A percentile compares a stretch with the other conserved stretches of the same genome.
Conservation (phyloP, 169 alveolate species). For the Neospora caninum region DNA sequence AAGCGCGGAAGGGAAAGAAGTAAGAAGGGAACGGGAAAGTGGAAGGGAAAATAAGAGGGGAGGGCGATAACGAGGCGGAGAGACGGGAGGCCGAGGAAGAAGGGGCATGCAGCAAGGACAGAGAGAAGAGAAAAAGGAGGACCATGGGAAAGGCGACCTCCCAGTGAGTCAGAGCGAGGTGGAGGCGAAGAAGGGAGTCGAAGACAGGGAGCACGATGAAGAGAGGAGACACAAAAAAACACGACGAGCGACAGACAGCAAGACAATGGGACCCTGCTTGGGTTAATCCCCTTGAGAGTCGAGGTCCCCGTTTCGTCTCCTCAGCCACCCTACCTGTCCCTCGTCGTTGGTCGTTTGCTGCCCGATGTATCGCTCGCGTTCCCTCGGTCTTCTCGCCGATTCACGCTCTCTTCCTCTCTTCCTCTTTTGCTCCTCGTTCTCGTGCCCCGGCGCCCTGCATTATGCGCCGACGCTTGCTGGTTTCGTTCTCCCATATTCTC, state of each 20-base stretch:
- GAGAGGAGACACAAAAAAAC: too few relatives aligned
- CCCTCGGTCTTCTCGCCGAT: too few relatives aligned
- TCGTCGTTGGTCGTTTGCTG: too few relatives aligned
- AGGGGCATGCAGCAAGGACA: too few relatives aligned
- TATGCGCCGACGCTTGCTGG: neutral
- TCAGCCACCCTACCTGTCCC: too few relatives aligned
- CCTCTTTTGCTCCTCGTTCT: neutral
- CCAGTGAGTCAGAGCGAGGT: too few relatives aligned
- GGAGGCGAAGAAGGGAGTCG: neutral
- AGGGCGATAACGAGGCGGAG: neutral
- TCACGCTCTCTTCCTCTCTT: neutral
- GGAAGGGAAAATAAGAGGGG: neutral
- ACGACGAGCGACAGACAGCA: too few relatives aligned
- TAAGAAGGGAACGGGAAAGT: neutral
- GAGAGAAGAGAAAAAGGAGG: neutral
- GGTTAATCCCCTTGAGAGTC: too few relatives aligned
- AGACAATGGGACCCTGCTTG: too few relatives aligned
- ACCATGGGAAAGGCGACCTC: neutral
- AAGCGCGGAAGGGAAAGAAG: neutral
- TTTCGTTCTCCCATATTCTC: neutral
- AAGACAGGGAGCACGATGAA: neutral
- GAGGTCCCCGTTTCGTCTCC: too few relatives aligned
- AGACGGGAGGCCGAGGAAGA: neutral
- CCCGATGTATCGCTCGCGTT: too few relatives aligned
- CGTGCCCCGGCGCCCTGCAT: neutral